Base-by-base conservation (phyloP, 768 basidiomycete genomes). In the Lactarius deliciosus region DNA sequence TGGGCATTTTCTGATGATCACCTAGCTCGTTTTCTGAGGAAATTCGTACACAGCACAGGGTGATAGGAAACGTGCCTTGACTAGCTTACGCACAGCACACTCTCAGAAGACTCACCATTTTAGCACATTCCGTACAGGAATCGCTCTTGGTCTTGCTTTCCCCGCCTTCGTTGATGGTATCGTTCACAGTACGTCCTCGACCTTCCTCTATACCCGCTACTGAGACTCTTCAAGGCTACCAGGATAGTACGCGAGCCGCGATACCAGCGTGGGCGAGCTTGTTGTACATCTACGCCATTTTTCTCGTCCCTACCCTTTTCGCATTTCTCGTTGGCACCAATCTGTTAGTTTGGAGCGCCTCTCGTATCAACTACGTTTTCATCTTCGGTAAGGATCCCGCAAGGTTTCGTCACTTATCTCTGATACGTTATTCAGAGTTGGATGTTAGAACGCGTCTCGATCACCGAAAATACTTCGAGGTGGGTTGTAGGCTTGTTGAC, bases 341-440 rank as follows among this genome's bases (percentile, higher is more conserved):
- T 74, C 69, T 98, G 5, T 70, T 88, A 25, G 89, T 88, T 0
- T 99, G 92, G 90, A 81, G 85, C 0, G 76, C 77, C 5, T 79
- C 87, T 6, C 82, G 90, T 56, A 94, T 99, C 71, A 98, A 98
- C 74, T 96, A 95, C 72, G 83, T 88, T n/a, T 96, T 98, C 75
- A 92, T 96, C 41, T 92, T 96, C 72, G 90, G 90, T 91, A 65
- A 45, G 83, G 71, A 30, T 47, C n/a, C 56, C 20, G 11, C 4
- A 41, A 53, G 28, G 50, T 15, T 56, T 36, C 18, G 18, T 18
- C 41, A 18, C 54, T 15, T 13, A 11, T 57, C 20, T 22, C 40
- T 45, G n/a, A 34, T 50, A 25, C 20, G 5, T 15, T 20, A 16
- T 28, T 30, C 36, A 69, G 67, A 68, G 25, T 53, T 72, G 22